Base-by-base conservation (phyloP, 1,139 yeast species). In the Petasospora rhodanensis region DNA sequence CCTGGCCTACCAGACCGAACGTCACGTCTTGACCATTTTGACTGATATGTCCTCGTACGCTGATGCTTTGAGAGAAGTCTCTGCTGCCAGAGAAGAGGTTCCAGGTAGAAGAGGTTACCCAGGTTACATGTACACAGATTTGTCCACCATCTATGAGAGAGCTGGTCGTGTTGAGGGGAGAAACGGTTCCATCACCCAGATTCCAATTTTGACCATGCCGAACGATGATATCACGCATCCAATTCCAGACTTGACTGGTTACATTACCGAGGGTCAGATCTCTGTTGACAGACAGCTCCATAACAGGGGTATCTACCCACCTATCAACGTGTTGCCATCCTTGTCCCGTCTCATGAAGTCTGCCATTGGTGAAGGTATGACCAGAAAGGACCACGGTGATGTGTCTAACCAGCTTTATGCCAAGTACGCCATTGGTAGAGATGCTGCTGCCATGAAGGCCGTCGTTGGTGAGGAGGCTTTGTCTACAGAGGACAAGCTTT, bases 101-200 rank as follows among this genome's bases (percentile, higher is more conserved):
- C 99, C 99, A 57, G 99, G 99, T 73, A 87, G 99, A 77, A 87
- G 99, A 79, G 99, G 99, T 72, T 91, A 91, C 67, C 99, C 99
- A 46, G 99, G 99, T 83, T 91, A 91, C 66, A 91, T 91, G 99
- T 91, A 91, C 70, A 91, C 99, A 32, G 98, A 91, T 80, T 85
- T 91, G 72, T 84, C 97, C 35, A 91, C 97, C 41, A 87, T 91
- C 58, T 91, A 91, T 64, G 99, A 91, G 70, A 84, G 99, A 70
- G 99, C 99, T 28, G 99, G 99, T 62, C 83, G 99, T 72, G 98
- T 91, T 46, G 98, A 93, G 68, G 99, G 99, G 48, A 83, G 98
- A 70, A 91, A 93, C 58, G 99, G 99, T 60, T 91, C 98, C 34
- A 91, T 91, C 59, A 91, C 99, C 32, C 99, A 91, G 70, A 85